Evolutionary conservation across 768 basidiomycete genomes (phyloP).

Genomic region (Tephrocybe sp.): DNA sequence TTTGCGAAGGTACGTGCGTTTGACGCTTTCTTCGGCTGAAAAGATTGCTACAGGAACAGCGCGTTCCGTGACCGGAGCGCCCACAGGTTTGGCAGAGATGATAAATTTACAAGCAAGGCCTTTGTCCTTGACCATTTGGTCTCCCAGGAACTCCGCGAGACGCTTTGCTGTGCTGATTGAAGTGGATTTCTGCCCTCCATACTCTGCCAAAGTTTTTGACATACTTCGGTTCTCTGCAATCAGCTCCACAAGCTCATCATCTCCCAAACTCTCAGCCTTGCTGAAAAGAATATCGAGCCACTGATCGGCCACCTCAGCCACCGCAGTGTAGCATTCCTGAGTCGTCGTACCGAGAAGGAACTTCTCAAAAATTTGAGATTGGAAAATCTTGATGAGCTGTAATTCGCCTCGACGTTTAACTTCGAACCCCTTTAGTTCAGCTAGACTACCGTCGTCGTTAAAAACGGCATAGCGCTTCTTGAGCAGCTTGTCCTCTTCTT

Average conservation of each 20-base stretch:
- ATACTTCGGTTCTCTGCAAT: conserved; percentile 99
- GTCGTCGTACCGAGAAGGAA: conserved; percentile 92
- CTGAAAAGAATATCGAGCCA: conserved; percentile 97
- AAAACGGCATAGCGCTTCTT: conserved; percentile 99
- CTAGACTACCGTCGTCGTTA: conserved; percentile 96
- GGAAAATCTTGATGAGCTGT: conserved; percentile 99
- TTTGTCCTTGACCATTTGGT: conserved; percentile 99
- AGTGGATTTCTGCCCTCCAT: conserved; percentile 95
- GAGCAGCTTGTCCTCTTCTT: conserved; percentile 97
- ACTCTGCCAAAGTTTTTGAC: conserved; percentile 95
- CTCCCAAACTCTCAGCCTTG: conserved; percentile 78
- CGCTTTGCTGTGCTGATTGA: conserved; percentile 96
- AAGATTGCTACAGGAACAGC: conserved; percentile 98
- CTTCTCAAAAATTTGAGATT: conserved; percentile 96
- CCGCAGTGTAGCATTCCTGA: conserved; percentile 93
- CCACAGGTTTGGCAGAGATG: conserved; percentile 90
- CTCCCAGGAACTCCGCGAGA: conserved; percentile 94
- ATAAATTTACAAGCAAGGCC: conserved; percentile 99
- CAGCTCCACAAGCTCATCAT: conserved; percentile 94
- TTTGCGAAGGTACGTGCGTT: conserved; percentile 86
- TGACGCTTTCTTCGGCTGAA: conserved; percentile 90
- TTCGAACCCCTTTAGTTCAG: conserved; percentile 98
- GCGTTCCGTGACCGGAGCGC: conserved; percentile 95
- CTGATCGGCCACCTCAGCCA: conserved; percentile 90
- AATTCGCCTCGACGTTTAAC: conserved; percentile 97